These are phyloP conservation scores for Russula compacta DNA, from an alignment of 768 basidiomycete genomes.

Conservation along the genomic window DNA sequence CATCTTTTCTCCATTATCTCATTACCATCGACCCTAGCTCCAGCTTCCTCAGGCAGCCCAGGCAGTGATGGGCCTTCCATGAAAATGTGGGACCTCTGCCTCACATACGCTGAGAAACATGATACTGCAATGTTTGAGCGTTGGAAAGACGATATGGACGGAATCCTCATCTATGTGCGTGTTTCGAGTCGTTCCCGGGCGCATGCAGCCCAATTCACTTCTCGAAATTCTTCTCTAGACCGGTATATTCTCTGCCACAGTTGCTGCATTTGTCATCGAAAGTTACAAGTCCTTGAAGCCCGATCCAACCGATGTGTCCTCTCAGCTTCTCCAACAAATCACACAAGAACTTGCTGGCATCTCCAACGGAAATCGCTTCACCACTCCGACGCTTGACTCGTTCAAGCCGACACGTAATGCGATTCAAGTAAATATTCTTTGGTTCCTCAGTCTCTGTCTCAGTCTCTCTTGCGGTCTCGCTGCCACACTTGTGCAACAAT, in stretches of 20 bases:
- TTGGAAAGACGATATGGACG: conserved; percentile 15
- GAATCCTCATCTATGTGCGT: conserved; percentile 17
- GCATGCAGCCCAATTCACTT: background rate
- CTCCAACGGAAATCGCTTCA: background rate
- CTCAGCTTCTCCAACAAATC: conserved; percentile 1
- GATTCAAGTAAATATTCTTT: conserved; percentile 15
- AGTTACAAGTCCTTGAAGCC: conserved; percentile 15
- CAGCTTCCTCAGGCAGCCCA: background rate
- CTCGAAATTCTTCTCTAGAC: background rate
- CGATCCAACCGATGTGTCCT: conserved; percentile 2
- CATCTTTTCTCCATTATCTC: background rate
- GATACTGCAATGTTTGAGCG: conserved; percentile 4
- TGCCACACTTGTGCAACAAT: conserved; percentile 13
- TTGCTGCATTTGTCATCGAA: conserved; percentile 18
- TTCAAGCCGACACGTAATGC: background rate
- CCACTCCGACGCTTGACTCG: background rate
- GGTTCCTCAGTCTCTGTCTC: conserved; percentile 17
- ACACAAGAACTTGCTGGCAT: conserved; percentile 3
- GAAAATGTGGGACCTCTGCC: conserved; percentile 15
- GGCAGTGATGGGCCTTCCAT: background rate
- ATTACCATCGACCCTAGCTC: background rate
- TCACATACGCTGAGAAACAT: background rate
- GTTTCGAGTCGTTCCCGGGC: background rate
- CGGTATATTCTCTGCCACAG: conserved; percentile 16
- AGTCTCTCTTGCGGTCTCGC: conserved; percentile 6